Conservation (phyloP, 495 filamentous ascomycete species). For the Podospora pseudocomata region DNA sequence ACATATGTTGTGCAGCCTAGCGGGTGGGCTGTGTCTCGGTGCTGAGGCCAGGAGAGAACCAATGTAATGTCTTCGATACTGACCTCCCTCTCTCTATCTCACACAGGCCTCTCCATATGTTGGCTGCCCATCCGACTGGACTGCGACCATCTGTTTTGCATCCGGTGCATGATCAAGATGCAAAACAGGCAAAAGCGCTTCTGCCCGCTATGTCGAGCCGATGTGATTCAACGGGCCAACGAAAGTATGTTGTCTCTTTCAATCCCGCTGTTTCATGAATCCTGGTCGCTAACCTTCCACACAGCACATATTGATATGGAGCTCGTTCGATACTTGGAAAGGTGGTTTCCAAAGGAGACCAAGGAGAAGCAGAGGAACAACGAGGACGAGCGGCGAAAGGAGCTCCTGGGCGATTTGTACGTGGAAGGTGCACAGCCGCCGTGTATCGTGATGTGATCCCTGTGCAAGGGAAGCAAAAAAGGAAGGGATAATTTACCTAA, state of each 20-base stretch:
- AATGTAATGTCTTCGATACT: background rate
- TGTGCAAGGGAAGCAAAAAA: background rate
- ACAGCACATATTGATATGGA: conserved; percentile 58
- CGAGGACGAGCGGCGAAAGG: conserved; percentile 49
- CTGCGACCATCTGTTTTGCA: conserved; percentile 68
- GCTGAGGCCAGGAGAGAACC: background rate
- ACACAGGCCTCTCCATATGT: conserved; percentile 48
- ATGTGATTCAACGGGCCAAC: conserved; percentile 58
- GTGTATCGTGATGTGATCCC: conserved; percentile 42
- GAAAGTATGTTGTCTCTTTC: conserved; percentile 36
- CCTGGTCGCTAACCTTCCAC: background rate
- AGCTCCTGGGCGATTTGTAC: conserved; percentile 50
- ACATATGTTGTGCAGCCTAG: background rate
- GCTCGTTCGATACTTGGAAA: conserved; percentile 36
- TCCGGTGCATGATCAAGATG: conserved; percentile 67
- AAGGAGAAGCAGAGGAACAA: conserved; percentile 61
- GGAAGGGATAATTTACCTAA: background rate
- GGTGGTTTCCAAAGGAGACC: conserved; percentile 66
- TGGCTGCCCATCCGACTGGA: conserved; percentile 64
- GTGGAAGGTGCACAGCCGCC: conserved; percentile 39
- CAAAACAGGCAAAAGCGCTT: conserved; percentile 54
- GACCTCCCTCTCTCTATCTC: background rate
- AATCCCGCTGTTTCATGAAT: background rate
- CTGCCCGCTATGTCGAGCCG: conserved; percentile 66
- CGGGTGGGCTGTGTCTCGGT: background rate